These are phyloP conservation scores for Monilinia fructicola DNA, from an alignment of 2,329 filamentous ascomycete species.

Conservation along the genomic window DNA sequence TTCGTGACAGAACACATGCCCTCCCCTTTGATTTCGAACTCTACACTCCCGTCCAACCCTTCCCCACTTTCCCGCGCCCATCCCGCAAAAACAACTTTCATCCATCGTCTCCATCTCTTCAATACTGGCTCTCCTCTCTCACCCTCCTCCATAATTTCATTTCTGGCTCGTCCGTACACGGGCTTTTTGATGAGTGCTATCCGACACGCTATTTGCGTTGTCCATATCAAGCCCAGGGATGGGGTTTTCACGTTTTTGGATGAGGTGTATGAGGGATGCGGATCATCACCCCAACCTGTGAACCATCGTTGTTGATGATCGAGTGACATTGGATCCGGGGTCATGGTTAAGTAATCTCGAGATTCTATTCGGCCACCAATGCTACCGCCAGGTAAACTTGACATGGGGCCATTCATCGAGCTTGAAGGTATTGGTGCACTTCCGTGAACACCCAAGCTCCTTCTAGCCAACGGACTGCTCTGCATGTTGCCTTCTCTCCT, in stretches of 20 bases:
- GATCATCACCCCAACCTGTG: constrained; percentile 86
- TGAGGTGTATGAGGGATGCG: constrained; percentile 36
- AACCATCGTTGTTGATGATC: constrained; percentile 94
- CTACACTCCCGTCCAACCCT: constrained; percentile 53
- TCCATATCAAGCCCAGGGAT: constrained; percentile 84
- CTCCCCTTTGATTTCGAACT: constrained; percentile 73
- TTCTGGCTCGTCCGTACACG: constrained; percentile 45
- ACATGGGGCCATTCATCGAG: constrained; percentile 30
- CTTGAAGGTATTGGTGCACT: constrained; percentile 31
- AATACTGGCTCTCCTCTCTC: constrained; percentile 50
- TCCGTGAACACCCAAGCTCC: background rate
- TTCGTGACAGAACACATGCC: constrained; percentile 50
- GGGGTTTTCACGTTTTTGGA: constrained; percentile 70
- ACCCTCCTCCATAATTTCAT: constrained; percentile 41
- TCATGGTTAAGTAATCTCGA: constrained; percentile 29
- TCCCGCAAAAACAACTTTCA: constrained; percentile 87
- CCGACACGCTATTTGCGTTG: constrained; percentile 80
- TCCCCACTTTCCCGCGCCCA: constrained; percentile 61
- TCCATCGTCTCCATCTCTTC: constrained; percentile 67
- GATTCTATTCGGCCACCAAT: background rate
- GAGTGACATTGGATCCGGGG: constrained; percentile 63
- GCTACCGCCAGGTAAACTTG: constrained; percentile 27
- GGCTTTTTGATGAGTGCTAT: constrained; percentile 77
- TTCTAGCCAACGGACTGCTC: constrained; percentile 32
- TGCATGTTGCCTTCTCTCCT: constrained; percentile 24